Evolutionary conservation across 108 stramenopile genomes (phyloP).

Genomic region (Cyclotella distinguenda): DNA sequence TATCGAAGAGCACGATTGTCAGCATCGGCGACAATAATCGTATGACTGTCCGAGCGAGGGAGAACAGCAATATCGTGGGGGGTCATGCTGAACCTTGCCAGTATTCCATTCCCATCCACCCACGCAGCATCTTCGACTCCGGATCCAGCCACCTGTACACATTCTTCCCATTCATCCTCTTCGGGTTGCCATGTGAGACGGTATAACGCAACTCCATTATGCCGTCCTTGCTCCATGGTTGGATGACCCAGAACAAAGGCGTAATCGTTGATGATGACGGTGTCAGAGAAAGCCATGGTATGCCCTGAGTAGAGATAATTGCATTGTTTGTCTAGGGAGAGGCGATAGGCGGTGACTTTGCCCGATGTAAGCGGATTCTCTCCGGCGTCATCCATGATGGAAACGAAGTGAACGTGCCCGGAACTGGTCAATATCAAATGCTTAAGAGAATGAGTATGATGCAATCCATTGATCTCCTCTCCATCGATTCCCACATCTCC

Average conservation of each 20-base stretch:
- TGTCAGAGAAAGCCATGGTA: slow-evolving; percentile 39
- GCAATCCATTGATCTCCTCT: slow-evolving; percentile 33
- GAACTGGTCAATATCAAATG: slow-evolving; percentile 35
- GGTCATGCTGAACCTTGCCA: slow-evolving; percentile 40
- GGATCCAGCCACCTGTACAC: slow-evolving; percentile 38
- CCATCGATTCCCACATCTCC: slow-evolving; percentile 29
- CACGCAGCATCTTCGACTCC: slow-evolving; percentile 33
- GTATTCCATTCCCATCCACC: slow-evolving; percentile 38
- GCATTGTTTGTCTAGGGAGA: slow-evolving; percentile 45
- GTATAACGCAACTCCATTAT: slow-evolving; percentile 47
- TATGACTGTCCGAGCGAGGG: slow-evolving; percentile 23
- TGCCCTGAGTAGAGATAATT: slow-evolving; percentile 35
- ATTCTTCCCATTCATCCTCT: slow-evolving; percentile 41
- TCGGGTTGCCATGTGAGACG: slow-evolving; percentile 46
- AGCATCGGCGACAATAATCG: slow-evolving; percentile 32
- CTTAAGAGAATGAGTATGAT: slow-evolving; percentile 30
- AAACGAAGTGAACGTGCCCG: slow-evolving; percentile 35
- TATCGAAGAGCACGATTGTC: slow-evolving; percentile 42
- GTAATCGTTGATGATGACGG: slow-evolving; percentile 47
- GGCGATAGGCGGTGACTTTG: slow-evolving; percentile 23
- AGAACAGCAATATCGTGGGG: slow-evolving; percentile 39
- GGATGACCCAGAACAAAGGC: slow-evolving; percentile 49
- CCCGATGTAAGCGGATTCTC: slow-evolving; percentile 30
- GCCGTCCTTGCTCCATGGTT: slow-evolving; percentile 1
- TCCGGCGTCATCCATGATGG: slow-evolving; percentile 21